Evolutionary conservation across 73 alveolate genomes (phyloP).

Genomic region (Tetrahymena elliotti): DNA sequence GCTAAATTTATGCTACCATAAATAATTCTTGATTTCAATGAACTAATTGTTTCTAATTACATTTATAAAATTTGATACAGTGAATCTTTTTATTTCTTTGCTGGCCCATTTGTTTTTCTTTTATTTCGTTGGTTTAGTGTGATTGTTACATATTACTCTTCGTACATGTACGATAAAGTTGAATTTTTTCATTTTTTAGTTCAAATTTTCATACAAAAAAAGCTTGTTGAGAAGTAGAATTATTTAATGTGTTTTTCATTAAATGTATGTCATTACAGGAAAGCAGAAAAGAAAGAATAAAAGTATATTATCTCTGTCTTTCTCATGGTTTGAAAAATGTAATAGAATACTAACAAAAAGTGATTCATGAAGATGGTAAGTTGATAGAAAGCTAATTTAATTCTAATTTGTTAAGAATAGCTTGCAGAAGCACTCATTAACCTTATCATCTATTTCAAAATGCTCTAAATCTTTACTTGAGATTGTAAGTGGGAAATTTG

Average conservation of each 20-base stretch:
- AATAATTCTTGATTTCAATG: not conserved
- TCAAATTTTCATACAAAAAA: too few relatives aligned
- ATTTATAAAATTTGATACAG: not conserved
- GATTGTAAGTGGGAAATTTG: not conserved
- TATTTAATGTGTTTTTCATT: too few relatives aligned
- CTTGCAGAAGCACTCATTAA: not conserved
- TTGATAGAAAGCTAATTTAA: not conserved
- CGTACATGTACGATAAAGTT: too few relatives aligned
- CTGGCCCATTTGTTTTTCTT: not conserved
- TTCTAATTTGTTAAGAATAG: not conserved
- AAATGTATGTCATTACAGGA: too few relatives aligned
- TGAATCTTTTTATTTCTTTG: not conserved
- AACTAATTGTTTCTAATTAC: not conserved
- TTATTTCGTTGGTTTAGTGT: not conserved
- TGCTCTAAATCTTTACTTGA: not conserved
- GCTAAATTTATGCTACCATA: not conserved
- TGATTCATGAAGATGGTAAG: not conserved
- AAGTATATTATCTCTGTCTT: not conserved
- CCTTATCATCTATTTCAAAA: not conserved
- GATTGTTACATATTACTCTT: too few relatives aligned
- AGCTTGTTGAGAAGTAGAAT: too few relatives aligned
- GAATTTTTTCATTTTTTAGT: too few relatives aligned
- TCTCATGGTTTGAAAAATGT: not conserved
- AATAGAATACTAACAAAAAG: not conserved
- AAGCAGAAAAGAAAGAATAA: too few relatives aligned